Evolutionary conservation across 2,329 filamentous ascomycete species (phyloP).

Genomic region (Xylaria sp.): DNA sequence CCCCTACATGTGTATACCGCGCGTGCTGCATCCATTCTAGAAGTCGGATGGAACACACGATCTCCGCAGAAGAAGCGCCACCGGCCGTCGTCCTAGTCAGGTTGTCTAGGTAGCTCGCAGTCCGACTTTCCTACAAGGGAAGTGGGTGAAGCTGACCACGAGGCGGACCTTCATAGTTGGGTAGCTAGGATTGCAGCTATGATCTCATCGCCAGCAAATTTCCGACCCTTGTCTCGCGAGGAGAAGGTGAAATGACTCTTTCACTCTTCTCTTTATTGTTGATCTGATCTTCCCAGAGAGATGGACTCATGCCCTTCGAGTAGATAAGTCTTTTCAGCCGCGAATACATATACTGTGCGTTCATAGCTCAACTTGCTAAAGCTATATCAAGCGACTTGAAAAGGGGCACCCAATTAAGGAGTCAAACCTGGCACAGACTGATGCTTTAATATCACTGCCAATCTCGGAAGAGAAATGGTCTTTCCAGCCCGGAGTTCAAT

Average conservation of each 20-base stretch:
- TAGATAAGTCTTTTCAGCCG: no score
- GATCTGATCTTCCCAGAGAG: not conserved
- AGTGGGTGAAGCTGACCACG: conserved; percentile 30
- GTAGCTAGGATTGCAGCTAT: conserved; percentile 23
- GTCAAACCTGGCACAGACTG: not conserved
- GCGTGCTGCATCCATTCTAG: conserved; percentile 31
- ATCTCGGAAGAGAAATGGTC: not conserved
- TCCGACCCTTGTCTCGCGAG: conserved; percentile 11
- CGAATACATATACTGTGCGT: no score
- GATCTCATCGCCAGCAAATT: conserved; percentile 29
- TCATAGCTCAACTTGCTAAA: no score
- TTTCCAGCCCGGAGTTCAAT: not conserved
- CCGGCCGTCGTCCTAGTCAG: conserved; percentile 15
- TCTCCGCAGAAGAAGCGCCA: conserved; percentile 27
- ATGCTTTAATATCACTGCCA: not conserved
- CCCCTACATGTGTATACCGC: conserved; percentile 13
- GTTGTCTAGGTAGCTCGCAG: conserved; percentile 27
- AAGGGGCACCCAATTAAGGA: not conserved
- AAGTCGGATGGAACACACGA: conserved; percentile 33
- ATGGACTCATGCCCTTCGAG: not conserved
- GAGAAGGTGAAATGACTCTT: conserved; percentile 5
- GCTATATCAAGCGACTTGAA: no score
- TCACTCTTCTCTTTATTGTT: not conserved
- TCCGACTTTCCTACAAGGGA: conserved; percentile 32
- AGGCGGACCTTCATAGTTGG: conserved; percentile 32